Evolutionary conservation across 2,329 filamentous ascomycete genomes (phyloP).

Genomic region (Didymella segeticola): DNA sequence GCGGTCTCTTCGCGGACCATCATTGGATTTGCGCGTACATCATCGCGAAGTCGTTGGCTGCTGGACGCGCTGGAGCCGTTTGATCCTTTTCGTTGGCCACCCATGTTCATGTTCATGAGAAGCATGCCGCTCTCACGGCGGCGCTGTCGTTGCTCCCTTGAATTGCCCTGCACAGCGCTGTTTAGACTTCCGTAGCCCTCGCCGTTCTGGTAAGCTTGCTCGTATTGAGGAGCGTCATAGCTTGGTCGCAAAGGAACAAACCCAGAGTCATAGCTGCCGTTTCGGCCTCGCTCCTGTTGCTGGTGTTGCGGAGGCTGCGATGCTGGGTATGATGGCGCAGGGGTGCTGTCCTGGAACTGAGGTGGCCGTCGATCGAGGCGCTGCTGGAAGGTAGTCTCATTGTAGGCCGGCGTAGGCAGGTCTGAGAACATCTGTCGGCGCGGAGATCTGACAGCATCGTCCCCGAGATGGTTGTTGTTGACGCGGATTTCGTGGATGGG

Average conservation of each 20-base stretch:
- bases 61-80: slow-evolving; percentile 26
- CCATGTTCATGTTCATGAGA: slow-evolving; percentile 47
- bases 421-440: slow-evolving; percentile 71
- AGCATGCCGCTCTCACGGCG: slow-evolving; percentile 50
- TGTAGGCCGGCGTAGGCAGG: slow-evolving; percentile 68
- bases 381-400: slow-evolving; percentile 60
- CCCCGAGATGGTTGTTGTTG: slow-evolving; percentile 50
- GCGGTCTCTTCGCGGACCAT: slow-evolving; percentile 33
- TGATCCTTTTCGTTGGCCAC: slow-evolving; percentile 46
- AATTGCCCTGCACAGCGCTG: slow-evolving; percentile 35
- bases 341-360: slow-evolving; percentile 24
- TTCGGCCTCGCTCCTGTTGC: slow-evolving; percentile 37
- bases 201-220: slow-evolving; percentile 34
- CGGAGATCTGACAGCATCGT: slow-evolving; percentile 69
- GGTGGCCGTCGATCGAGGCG: slow-evolving; percentile 36
- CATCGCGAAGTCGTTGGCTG: slow-evolving; percentile 15
- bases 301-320: slow-evolving; percentile 37
- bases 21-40: slow-evolving; percentile 26
- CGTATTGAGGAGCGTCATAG: slow-evolving; percentile 51
- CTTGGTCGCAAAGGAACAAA: slow-evolving; percentile 60
- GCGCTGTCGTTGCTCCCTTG: slow-evolving; percentile 42
- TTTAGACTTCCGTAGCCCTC: slow-evolving; percentile 47
- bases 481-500: slow-evolving; percentile 56
- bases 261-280: slow-evolving; percentile 55
- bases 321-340: slow-evolving; percentile 34